Base-by-base conservation (phyloP, 495 filamentous ascomycete genomes). In the Annulohypoxylon bovei region DNA sequence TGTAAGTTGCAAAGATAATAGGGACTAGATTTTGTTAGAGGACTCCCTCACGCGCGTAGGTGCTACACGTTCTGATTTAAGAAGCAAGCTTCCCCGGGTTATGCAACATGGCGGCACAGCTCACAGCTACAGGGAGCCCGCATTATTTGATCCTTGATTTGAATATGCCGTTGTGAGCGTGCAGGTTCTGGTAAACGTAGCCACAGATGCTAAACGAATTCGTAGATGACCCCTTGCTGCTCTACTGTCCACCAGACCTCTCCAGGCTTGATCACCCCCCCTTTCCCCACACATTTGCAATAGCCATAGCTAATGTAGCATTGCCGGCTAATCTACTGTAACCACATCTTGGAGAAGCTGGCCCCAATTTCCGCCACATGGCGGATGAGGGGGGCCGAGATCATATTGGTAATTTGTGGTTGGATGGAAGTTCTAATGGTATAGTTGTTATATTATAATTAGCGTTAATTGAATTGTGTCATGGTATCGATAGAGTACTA, bases 351-450 rank as follows among this genome's bases (percentile, higher is more conserved):
- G 68, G 57, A 12, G 46, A 28, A 32, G 32, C 58, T 49, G 18
- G 40, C 33, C 18, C 50, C 35, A 62, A 47, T 47, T 2, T 28
- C 30, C 18, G 39, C 18, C n/a, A 47, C 18, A 37, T 39, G 53
- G 14, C 62, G 68, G 68, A 71, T 18, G 55, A 62, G 68, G 52
- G 56, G 56, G 68, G 61, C 68, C 68, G 62, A 62, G 55, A 35
- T 50, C 11, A 65, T 55, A 62, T 62, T 62, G 14, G 62, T 35
- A 49, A 56, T 60, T 47, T 47, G 32, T 59, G 54, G 47, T 40
- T 47, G 44, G n/a, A 58, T 46, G 53, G 52, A 27, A 46, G 23
- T 33, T 35, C 27, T 30, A 27, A 16, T 35, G 50, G 7, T 54
- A 32, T 54, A 20, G 6, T 54, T 25, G 25, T 33, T 28, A 22